These are phyloP conservation scores for Saturnispora serradocipensis DNA, from an alignment of 805 yeast genomes.

Conservation along the genomic window DNA sequence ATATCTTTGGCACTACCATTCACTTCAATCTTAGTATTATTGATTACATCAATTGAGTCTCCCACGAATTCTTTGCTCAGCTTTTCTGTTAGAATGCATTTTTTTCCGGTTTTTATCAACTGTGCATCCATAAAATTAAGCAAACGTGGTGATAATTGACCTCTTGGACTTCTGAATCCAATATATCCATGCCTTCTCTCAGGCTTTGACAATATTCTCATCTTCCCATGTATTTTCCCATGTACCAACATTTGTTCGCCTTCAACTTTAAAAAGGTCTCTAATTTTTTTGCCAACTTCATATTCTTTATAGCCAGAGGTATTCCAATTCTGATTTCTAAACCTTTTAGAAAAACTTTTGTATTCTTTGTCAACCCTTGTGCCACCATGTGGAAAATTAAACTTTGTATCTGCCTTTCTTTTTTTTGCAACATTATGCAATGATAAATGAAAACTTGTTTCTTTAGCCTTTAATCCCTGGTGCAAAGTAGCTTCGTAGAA, in stretches of 20 bases:
- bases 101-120: background rate
- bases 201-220: slow-evolving; percentile 1
- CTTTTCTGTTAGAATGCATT: background rate
- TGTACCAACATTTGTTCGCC: background rate
- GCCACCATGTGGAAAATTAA: background rate
- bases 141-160: background rate
- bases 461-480: background rate
- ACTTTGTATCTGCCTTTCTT: too few relatives aligned
- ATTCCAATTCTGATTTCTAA: background rate
- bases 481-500: background rate
- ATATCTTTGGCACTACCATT: background rate
- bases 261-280: background rate
- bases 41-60: background rate
- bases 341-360: background rate
- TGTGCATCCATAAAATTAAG: background rate
- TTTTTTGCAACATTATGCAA: background rate
- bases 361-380: background rate
- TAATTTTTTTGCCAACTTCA: background rate
- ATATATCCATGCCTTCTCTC: slow-evolving; percentile 1
- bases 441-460: too few relatives aligned
- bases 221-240: background rate
- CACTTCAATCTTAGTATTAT: too few relatives aligned
- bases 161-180: slow-evolving; percentile 2
- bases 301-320: too few relatives aligned
- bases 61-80: background rate